Evolutionary conservation across 495 filamentous ascomycete genomes (phyloP).

Genomic region (Hypomontagnella submonticulosa): DNA sequence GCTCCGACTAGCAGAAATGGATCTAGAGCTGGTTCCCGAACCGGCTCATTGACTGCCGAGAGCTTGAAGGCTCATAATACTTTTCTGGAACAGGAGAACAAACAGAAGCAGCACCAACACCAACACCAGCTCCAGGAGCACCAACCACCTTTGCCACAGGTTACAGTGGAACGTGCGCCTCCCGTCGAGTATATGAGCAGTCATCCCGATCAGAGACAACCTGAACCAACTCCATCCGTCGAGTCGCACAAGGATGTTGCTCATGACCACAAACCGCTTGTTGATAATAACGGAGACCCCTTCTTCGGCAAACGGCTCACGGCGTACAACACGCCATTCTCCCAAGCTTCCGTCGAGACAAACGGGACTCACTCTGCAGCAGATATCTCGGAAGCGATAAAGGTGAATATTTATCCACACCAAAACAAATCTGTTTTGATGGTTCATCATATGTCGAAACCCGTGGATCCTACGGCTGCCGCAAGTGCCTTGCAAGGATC

Average conservation of each 20-base stretch:
- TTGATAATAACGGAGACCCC: constrained; percentile 63
- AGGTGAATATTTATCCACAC: constrained; percentile 85
- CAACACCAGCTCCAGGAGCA: constrained; percentile 44
- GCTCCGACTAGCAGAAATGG: constrained; percentile 75
- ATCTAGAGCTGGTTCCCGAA: constrained; percentile 66
- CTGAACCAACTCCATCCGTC: constrained; percentile 43
- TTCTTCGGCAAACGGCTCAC: constrained; percentile 65
- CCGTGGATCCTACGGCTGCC: constrained; percentile 35
- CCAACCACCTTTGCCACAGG: constrained; percentile 32
- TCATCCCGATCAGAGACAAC: constrained; percentile 47
- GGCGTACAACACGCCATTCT: constrained; percentile 67
- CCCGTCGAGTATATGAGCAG: constrained; percentile 43
- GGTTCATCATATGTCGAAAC: constrained; percentile 72
- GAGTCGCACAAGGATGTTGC: constrained; percentile 50
- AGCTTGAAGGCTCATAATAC: constrained; percentile 70
- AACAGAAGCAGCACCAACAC: constrained; percentile 45
- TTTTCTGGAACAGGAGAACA: constrained; percentile 48
- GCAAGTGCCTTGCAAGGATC: constrained; percentile 38
- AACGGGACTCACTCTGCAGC: constrained; percentile 58
- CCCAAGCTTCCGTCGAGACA: constrained; percentile 67
- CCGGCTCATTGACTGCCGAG: constrained; percentile 70
- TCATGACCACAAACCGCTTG: constrained; percentile 49
- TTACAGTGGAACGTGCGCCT: constrained; percentile 43
- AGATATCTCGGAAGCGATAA: constrained; percentile 80
- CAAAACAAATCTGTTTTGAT: constrained; percentile 85